Percentiles rank a stretch among this genome's conserved stretches.
phyloP scores from a whole-genome alignment of 768 basidiomycete genomes.

The Russula compacta region DNA sequence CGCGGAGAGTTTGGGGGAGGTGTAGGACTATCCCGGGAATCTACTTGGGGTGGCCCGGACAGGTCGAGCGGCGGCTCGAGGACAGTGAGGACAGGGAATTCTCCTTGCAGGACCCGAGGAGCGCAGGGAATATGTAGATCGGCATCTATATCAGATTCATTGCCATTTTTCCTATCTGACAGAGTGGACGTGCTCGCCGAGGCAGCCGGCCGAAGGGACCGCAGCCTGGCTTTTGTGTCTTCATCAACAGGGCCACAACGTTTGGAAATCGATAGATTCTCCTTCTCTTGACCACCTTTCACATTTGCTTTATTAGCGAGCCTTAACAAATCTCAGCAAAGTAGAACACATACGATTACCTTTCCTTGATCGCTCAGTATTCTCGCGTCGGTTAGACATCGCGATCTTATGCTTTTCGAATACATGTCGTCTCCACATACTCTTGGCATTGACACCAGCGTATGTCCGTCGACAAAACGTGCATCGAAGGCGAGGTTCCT shows the following conservation, averaged over 20 bases:
- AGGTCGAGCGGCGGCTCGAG: conserved; percentile 14
- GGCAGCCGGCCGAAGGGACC: conserved; percentile 20
- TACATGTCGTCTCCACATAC: conserved; percentile 86
- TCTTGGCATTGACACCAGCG: conserved; percentile 81
- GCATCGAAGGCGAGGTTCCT: conserved; percentile 70
- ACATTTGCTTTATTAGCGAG: conserved; percentile 37
- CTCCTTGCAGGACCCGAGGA: conserved; percentile 17
- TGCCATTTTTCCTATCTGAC: conserved; percentile 15
- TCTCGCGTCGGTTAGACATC: conserved; percentile 79
- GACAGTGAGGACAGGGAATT: conserved; percentile 13
- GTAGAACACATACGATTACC: conserved; percentile 43
- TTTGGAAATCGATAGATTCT: conserved; percentile 30
- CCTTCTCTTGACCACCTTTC: conserved; percentile 42
- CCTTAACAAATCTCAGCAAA: background rate
- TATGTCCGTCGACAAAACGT: conserved; percentile 81
- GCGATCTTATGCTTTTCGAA: conserved; percentile 88
- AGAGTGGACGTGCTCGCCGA: conserved; percentile 7
- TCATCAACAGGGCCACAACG: conserved; percentile 14
- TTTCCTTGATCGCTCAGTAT: conserved; percentile 47
- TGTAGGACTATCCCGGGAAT: conserved; percentile 16
- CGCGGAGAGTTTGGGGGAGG: conserved; percentile 20
- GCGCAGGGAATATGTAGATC: conserved; percentile 13
- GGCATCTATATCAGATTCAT: conserved; percentile 15
- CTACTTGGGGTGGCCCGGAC: conserved; percentile 9
- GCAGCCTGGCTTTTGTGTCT: conserved; percentile 15